A percentile compares a stretch with the other conserved stretches of the same genome.
Conservation (phyloP, 2,329 filamentous ascomycete species). For the Cordyceps tenuipes region DNA sequence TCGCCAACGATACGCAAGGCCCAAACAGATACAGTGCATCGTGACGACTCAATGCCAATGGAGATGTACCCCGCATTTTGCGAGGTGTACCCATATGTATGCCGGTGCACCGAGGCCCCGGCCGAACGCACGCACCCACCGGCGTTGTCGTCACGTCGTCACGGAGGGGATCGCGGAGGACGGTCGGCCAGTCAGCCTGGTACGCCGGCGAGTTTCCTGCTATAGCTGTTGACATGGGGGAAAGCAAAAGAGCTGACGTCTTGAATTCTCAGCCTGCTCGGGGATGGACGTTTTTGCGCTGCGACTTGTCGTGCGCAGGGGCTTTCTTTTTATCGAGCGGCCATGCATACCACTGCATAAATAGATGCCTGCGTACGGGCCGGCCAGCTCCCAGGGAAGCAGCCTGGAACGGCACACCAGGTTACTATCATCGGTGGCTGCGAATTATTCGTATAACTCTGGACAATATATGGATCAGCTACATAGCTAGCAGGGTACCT, state of each 20-base stretch:
- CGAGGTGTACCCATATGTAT: neutral
- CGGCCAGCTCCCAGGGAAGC: neutral
- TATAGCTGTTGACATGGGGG: neutral
- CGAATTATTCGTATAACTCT: constrained; percentile 1
- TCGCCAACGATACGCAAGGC: neutral
- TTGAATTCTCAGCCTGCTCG: too few species aligned
- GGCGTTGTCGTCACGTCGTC: neutral
- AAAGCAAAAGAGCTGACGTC: too few species aligned
- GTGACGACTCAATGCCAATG: neutral
- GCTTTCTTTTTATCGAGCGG: neutral
- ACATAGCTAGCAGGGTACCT: too few species aligned
- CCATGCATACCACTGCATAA: too few species aligned
- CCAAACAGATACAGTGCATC: neutral
- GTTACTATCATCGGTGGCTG: neutral
- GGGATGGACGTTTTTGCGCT: too few species aligned
- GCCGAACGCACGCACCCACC: neutral
- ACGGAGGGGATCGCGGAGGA: neutral
- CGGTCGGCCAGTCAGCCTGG: neutral
- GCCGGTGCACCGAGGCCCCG: neutral
- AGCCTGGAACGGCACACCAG: neutral
- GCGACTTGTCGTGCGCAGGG: neutral
- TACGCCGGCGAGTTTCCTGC: neutral
- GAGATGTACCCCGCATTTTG: neutral
- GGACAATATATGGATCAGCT: too few species aligned
- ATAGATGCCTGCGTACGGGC: neutral